Percentiles rank a stretch among this genome's conserved stretches.
phyloP scores from a whole-genome alignment of 331 rosid species.

The Erythrophleum ivorense region DNA sequence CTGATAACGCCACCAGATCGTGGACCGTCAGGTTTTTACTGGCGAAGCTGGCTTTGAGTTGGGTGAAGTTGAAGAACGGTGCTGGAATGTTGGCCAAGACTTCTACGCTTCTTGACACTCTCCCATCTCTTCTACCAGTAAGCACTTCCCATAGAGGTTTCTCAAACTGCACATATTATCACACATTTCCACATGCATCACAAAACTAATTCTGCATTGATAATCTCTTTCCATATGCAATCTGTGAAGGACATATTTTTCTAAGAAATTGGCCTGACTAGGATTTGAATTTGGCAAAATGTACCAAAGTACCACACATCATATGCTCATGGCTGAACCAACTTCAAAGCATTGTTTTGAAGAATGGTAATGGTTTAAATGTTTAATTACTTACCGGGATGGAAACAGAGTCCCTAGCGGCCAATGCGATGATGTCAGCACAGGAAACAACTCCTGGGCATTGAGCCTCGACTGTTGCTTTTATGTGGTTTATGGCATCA shows the following conservation, averaged over 20 bases:
- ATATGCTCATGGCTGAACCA: too few species aligned
- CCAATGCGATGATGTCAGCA: constrained; percentile 66
- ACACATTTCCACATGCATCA: background rate
- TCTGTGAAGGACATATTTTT: too few species aligned
- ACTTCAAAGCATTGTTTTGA: too few species aligned
- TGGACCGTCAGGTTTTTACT: background rate
- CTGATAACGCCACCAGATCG: constrained; percentile 39
- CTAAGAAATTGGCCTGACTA: too few species aligned
- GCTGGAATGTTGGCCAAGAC: constrained; percentile 7
- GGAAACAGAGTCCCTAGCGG: constrained; percentile 64
- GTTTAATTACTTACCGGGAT: constrained; percentile 45
- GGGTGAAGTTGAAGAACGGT: constrained; percentile 31
- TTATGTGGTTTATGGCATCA: constrained; percentile 62
- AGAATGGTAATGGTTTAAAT: too few species aligned
- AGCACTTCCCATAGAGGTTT: constrained; percentile 52
- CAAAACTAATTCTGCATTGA: background rate
- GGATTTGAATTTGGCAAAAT: too few species aligned
- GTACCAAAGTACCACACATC: too few species aligned
- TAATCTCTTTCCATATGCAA: too few species aligned
- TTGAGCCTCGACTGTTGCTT: constrained; percentile 47
- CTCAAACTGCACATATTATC: constrained; percentile 36
- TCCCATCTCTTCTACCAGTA: constrained; percentile 59
- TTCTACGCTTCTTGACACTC: constrained; percentile 13
- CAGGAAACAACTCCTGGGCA: constrained; percentile 68
- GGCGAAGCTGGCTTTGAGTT: constrained; percentile 30